phyloP scores from a whole-genome alignment of 148 eudicot genomes.

The Beta vulgaris region DNA sequence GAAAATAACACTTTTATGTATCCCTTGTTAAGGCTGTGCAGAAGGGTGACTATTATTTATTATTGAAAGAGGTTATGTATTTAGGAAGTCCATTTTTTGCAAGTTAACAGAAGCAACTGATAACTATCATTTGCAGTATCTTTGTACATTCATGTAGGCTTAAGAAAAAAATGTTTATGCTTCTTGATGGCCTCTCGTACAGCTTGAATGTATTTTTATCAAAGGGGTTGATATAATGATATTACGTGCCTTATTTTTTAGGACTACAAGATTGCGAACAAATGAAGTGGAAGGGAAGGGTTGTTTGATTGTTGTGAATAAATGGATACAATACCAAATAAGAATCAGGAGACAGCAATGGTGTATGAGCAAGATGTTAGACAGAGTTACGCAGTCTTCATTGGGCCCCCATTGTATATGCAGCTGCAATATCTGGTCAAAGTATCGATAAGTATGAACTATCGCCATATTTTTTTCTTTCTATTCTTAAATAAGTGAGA shows the following conservation, averaged over 20 bases:
- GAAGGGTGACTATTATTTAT: background rate
- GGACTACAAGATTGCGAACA: slow-evolving; percentile 98
- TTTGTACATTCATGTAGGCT: background rate
- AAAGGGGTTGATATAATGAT: background rate
- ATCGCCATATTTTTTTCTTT: slow-evolving; percentile 10
- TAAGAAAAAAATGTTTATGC: background rate
- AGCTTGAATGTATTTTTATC: background rate
- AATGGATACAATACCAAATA: slow-evolving; percentile 96
- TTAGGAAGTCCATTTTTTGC: background rate
- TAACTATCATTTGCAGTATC: slow-evolving; percentile 8
- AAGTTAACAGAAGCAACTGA: background rate
- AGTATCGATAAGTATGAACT: slow-evolving; percentile 83
- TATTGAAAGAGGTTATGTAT: background rate
- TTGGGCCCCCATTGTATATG: slow-evolving; percentile 98
- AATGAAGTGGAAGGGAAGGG: slow-evolving; percentile 97
- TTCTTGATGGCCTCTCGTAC: background rate
- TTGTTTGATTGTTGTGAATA: slow-evolving; percentile 93
- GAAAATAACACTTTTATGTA: too few relatives aligned
- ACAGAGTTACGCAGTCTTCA: slow-evolving; percentile 74
- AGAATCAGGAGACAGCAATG: slow-evolving; percentile 74
- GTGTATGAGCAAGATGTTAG: slow-evolving; percentile 89
- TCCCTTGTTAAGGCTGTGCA: too few relatives aligned
- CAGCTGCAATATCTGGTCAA: slow-evolving; percentile 86
- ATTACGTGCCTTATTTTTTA: slow-evolving; percentile 27
- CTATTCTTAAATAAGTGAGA: background rate